Base-by-base conservation (phyloP, 176 grass and related monocot species). In the Melocanna baccifera region DNA sequence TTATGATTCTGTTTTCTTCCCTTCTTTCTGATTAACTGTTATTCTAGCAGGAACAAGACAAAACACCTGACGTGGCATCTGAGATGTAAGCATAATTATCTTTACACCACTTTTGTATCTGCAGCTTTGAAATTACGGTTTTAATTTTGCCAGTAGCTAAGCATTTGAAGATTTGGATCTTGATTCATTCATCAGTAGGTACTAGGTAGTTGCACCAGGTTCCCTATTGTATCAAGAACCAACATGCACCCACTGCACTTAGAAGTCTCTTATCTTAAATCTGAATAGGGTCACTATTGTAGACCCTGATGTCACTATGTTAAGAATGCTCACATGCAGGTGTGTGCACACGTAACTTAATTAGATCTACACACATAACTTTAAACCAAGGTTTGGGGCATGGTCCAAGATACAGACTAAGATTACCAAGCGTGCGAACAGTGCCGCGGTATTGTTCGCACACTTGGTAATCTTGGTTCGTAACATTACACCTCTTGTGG, bases 1-100 rank as follows among this genome's bases (percentile, higher is more conserved):
- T 69, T 36, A 16, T 22, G 20, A 55, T 80, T 23, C 26, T 16
- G 4, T 53, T 66, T 51, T 66, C 30, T 47, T 76, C 71, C 48
- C 4, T 68, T 62, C 12, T 61, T 37, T 80, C 77, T 85, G 29
- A 83, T 80, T 68, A 58, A 53, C 46, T 82, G 25, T 70, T 80
- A 65, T 59, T 80, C 19, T 85, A 15, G 34, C 83, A 94, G 90
- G 87, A 81, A 48, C 66, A 80, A 79, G 48, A 55, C 51, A 71
- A 75, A 70, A 80, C 83, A 40, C 36, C 82, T 84, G 71, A 82
- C 69, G 83, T 58, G 73, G 51, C 78, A 45, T 77, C 90, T 77
- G 85, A 64, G 41, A 86, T 30, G 87, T 92, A 87, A 81, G 86
- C 28, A 32, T 45, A 86, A 25, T 32, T 30, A 67, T 85, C 41